Evolutionary conservation across 2,329 filamentous ascomycete genomes (phyloP).

Genomic region (Grosmannia clavigera): DNA sequence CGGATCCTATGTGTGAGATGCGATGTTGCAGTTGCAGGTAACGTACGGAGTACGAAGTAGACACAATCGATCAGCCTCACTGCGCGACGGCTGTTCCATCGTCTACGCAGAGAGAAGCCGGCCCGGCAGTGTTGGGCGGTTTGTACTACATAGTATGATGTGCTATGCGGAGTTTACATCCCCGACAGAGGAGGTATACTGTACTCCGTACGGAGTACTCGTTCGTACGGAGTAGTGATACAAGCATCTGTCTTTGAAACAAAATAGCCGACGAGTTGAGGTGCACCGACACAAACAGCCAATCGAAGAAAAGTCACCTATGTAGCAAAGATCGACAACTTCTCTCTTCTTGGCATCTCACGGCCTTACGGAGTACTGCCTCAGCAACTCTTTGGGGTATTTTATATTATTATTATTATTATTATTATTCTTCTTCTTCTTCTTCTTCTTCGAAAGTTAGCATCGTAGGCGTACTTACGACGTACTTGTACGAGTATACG

Average conservation of each 20-base stretch:
- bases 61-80: neutral
- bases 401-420: neutral
- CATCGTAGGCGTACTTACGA: neutral
- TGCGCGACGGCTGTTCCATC: neutral
- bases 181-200: neutral
- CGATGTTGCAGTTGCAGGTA: no score
- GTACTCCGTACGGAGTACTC: no score
- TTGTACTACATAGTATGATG: neutral
- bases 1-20: no score
- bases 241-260: neutral
- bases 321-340: no score
- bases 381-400: no score
- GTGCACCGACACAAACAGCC: neutral
- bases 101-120: no score
- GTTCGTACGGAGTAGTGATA: no score
- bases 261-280: neutral
- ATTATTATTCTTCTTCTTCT: no score
- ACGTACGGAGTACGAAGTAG: neutral
- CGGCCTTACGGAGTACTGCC: no score
- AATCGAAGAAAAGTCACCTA: neutral
- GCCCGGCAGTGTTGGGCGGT: neutral
- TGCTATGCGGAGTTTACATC: neutral
- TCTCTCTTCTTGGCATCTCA: no score
- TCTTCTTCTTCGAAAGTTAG: neutral
- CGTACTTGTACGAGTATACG: neutral